Base-by-base conservation (phyloP, 2,329 filamentous ascomycete genomes). In the Boeremia exigua region DNA sequence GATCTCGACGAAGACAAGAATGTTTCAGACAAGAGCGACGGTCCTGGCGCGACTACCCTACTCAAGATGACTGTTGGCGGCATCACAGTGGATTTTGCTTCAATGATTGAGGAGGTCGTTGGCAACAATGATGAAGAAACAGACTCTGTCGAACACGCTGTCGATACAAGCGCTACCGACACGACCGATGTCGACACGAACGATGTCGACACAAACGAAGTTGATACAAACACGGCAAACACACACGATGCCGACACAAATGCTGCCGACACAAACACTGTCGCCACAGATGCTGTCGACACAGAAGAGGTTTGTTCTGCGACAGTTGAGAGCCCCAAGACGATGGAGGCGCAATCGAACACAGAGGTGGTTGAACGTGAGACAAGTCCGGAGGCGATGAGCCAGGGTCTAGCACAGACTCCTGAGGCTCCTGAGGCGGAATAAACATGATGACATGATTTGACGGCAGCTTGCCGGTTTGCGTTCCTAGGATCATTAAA, bases 41-140 rank as follows among this genome's bases (percentile, higher is more conserved):
- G 32, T 10, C 28, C 32, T 34, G 54, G 61, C 19, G 40, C 45
- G 0, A 46, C 62, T 19, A 38, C 59, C 4, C 43, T 64, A 27
- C 58, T 67, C 10, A 71, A 71, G 56, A 70, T 69, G 57, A 63
- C 63, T 15, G 63, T 68, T 14, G 63, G 66, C 36, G 68, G 66
- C 6, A 63, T 72, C 47, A 70, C 63, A 27, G 65, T 71, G 6
- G 72, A 76, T 28, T 71, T 76, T 47, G 65, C 69, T 12, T 69
- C 67, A 12, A 74, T 76, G 65, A 75, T 76, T 40, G 72, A 75
- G 40, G 69, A 72, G 47, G 73, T 75, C 5, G 71, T 69, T n/a
- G 60, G 61, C n/a, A 59, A 62, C 38, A 64, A 65, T 27, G 54
- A 61, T 23, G 59, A 45, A n/a, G 58, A 58, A 17, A 6, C 38